A percentile compares a stretch with the other conserved stretches of the same genome.
phyloP scores from a whole-genome alignment of 495 filamentous ascomycete species.

The Jackrogersella minutella region DNA sequence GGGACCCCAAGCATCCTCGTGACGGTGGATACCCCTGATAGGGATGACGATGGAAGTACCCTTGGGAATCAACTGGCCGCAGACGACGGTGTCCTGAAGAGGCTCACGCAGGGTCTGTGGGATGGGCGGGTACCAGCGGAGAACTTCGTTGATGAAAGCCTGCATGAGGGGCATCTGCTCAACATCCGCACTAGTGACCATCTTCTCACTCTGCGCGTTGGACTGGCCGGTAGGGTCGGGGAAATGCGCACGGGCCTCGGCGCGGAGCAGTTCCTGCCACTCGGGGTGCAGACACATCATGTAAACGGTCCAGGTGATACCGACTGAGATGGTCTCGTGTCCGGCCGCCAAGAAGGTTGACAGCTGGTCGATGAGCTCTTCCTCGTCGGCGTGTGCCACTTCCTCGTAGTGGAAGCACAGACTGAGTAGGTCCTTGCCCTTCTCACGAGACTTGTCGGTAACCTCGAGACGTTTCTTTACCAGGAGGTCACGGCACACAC shows the following conservation, averaged over 20 bases:
- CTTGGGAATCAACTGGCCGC: slow-evolving; percentile 53
- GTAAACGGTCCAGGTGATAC: slow-evolving; percentile 42
- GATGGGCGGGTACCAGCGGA: slow-evolving; percentile 49
- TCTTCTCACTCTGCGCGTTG: slow-evolving; percentile 1
- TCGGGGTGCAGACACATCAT: slow-evolving; percentile 39
- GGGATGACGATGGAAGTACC: slow-evolving; percentile 56
- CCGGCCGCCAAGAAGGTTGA: slow-evolving; percentile 80
- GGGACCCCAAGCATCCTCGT: slow-evolving; percentile 46
- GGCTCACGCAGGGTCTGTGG: slow-evolving; percentile 66
- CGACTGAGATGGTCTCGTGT: slow-evolving; percentile 59
- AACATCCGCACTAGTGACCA: slow-evolving; percentile 31
- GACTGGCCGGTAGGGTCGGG: slow-evolving; percentile 43
- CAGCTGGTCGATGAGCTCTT: slow-evolving; percentile 73
- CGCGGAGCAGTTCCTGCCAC: slow-evolving; percentile 33
- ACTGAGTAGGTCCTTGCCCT: slow-evolving; percentile 43
- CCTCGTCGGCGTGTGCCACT: slow-evolving; percentile 51
- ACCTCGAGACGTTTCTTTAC: slow-evolving; percentile 43
- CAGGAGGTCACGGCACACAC: slow-evolving; percentile 4
- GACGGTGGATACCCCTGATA: slow-evolving; percentile 48
- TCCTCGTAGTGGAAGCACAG: slow-evolving; percentile 16
- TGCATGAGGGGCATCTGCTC: slow-evolving; percentile 38
- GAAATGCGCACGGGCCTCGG: slow-evolving; percentile 51
- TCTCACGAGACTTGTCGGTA: slow-evolving; percentile 24
- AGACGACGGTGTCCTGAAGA: slow-evolving; percentile 65
- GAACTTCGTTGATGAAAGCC: slow-evolving; percentile 45